Conservation (phyloP, 2,329 filamentous ascomycete genomes). For the Ascochyta pisi region DNA sequence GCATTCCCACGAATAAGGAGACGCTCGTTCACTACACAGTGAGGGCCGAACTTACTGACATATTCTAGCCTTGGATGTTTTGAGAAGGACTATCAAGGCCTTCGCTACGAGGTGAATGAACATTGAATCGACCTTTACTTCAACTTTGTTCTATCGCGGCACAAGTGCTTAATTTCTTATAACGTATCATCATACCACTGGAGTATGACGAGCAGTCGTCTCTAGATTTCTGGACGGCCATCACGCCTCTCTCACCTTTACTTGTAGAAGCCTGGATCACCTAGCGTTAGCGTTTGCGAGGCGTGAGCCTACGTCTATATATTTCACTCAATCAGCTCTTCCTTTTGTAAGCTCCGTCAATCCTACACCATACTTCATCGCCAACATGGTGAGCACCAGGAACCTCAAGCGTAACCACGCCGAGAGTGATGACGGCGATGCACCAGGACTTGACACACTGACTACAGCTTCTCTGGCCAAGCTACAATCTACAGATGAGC, state of each 20-base stretch:
- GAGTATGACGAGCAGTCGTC: no score
- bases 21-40: no score
- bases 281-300: neutral
- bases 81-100: no score
- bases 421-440: neutral
- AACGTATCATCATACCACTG: no score
- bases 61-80: no score
- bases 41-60: no score
- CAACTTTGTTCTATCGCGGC: no score
- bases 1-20: no score
- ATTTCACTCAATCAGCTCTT: neutral
- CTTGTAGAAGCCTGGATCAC: neutral
- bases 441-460: neutral
- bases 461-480: conserved; percentile 46
- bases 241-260: neutral
- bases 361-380: neutral
- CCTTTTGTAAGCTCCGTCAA: neutral
- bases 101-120: no score
- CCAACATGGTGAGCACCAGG: neutral
- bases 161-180: no score
- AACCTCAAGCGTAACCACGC: neutral
- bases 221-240: no score
- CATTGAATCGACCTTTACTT: no score
- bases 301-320: neutral
- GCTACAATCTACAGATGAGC: conserved; percentile 55